Percentiles rank a stretch among this genome's conserved stretches.
Evolutionary conservation across 441 rosid genomes (phyloP).

Genomic region (Biscutella laevigata): DNA sequence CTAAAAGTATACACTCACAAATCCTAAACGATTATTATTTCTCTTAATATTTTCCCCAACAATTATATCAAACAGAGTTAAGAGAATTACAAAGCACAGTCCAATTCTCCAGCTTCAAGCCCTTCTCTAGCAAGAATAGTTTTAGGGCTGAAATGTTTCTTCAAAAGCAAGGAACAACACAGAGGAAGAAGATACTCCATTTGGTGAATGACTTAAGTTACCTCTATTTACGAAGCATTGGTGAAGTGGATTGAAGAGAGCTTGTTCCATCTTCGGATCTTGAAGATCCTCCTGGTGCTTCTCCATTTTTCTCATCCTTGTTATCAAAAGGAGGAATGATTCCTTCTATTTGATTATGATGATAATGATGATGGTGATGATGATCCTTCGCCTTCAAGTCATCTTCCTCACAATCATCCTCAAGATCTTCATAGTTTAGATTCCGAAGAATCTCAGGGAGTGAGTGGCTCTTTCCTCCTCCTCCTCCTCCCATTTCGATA

Average conservation of each 20-base stretch:
- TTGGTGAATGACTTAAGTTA: constrained; percentile 7
- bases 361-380: constrained; percentile 8
- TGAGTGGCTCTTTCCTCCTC: constrained; percentile 32
- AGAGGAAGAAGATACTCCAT: too few species aligned
- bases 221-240: constrained; percentile 34
- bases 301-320: too few species aligned
- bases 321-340: constrained; percentile 22
- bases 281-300: constrained; percentile 9
- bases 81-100: constrained; percentile 9
- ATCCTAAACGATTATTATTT: constrained; percentile 13
- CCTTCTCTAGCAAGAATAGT: constrained; percentile 10
- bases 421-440: constrained; percentile 57
- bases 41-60: too few species aligned
- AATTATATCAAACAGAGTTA: too few species aligned
- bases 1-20: constrained; percentile 25
- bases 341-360: constrained; percentile 22
- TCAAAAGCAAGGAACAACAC: constrained; percentile 13
- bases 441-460: constrained; percentile 72
- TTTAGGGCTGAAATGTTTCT: constrained; percentile 11
- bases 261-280: constrained; percentile 25
- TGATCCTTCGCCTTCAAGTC: constrained; percentile 32
- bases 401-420: constrained; percentile 35
- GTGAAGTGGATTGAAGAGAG: constrained; percentile 25
- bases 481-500: constrained; percentile 58
- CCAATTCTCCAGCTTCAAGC: constrained; percentile 24